Percentiles rank a stretch among this genome's conserved stretches.
phyloP scores from a whole-genome alignment of 805 yeast genomes.

The Saccharomycopsis guyanensis region DNA sequence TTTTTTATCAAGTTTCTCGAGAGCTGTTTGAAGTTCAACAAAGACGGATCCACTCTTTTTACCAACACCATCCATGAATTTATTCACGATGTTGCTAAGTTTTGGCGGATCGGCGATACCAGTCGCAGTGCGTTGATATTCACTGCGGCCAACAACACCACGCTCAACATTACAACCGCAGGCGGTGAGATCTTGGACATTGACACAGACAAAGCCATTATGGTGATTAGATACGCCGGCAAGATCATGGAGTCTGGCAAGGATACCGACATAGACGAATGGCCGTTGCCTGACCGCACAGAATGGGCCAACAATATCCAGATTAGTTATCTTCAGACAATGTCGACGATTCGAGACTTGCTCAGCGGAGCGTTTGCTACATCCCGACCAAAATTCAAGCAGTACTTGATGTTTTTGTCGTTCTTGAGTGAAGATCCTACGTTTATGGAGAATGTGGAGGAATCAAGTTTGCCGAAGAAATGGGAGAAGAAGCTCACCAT shows the following conservation, averaged over 20 bases:
- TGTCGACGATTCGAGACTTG: slow-evolving; percentile 37
- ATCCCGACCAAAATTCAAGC: slow-evolving; percentile 52
- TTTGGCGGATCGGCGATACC: slow-evolving; percentile 52
- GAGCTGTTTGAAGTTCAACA: slow-evolving; percentile 31
- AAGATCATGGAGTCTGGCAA: slow-evolving; percentile 24
- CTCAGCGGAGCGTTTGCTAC: slow-evolving; percentile 35
- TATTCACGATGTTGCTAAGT: slow-evolving; percentile 23
- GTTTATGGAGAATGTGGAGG: slow-evolving; percentile 29
- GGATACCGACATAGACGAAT: slow-evolving; percentile 25
- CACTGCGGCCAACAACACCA: slow-evolving; percentile 38
- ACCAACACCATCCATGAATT: slow-evolving; percentile 15
- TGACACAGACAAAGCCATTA: slow-evolving; percentile 27
- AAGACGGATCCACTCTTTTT: slow-evolving; percentile 6
- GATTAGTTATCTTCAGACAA: slow-evolving; percentile 38
- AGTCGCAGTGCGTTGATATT: slow-evolving; percentile 43
- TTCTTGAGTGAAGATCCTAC: slow-evolving; percentile 42
- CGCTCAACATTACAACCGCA: slow-evolving; percentile 24
- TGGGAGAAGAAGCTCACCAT: slow-evolving; percentile 35
- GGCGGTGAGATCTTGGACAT: slow-evolving; percentile 22
- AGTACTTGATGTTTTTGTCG: slow-evolving; percentile 41
- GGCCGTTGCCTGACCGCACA: slow-evolving; percentile 42
- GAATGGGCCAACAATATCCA: slow-evolving; percentile 43
- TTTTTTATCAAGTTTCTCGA: slow-evolving; percentile 33
- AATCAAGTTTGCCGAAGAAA: slow-evolving; percentile 33
- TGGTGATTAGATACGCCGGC: slow-evolving; percentile 27